Evolutionary conservation across 768 basidiomycete species (phyloP), one percentile per base, ranked within the genome.

Genomic region (Udeniomyces megalosporus): DNA sequence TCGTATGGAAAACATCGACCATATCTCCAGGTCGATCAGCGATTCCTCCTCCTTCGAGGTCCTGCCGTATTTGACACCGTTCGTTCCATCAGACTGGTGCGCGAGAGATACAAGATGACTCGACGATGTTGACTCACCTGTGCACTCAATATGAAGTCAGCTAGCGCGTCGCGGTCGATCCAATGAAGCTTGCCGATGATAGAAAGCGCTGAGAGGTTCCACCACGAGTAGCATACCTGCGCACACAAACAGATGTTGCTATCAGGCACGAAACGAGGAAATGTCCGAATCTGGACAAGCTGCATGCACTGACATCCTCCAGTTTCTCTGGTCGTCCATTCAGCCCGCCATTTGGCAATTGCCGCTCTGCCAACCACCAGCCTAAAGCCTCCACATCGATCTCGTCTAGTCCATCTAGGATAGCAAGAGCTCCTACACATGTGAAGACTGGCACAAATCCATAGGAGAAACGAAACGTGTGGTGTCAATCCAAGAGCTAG

Each of bases 281-380:
- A 61, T n/a, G 7, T 7, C 45, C 20, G 26, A 38, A 11, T 60
- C 4, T 57, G 46, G 11, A n/a, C n/a, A n/a, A n/a, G n/a, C n/a
- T n/a, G 7, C n/a, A 28, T 28, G n/a, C 7, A 78, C 83, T 68
- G 68, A 93, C 95, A 71, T 97, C 93, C 75, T 91, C 88, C 35
- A 97, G 77, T 75, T 99, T 99, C 72, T 99, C 89, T 11, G 95
- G 95, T n/a, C 95, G 79, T 0, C 93, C 95, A 67, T 97, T 97
- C 63, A 99, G 76, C 0, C 95, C 95, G 8, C 95, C 95, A 68
- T 81, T 89, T 0, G 91, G 85, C 14, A 95, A 77, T 71, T 99
- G 95, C 7, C 95, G 78, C 70, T 97, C 95, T 6, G 86, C 80
- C 3, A 99, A 75, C 95, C 95, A 97, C 85, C 88, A 92, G 2